These are phyloP conservation scores for Lentinus tigrinus DNA, from an alignment of 768 basidiomycete genomes.

Conservation along the genomic window DNA sequence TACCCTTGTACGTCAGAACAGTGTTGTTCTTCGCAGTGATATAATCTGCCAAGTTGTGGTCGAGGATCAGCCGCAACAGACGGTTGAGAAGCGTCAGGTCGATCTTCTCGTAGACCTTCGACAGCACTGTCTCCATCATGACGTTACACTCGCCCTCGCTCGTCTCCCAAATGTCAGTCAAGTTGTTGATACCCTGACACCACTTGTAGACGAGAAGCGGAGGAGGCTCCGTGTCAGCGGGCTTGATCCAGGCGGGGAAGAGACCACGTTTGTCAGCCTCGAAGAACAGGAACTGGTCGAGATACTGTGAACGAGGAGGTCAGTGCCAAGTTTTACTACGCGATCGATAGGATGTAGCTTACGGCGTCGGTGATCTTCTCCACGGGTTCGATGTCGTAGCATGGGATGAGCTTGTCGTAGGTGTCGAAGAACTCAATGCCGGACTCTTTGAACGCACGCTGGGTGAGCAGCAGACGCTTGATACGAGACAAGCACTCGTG, in stretches of 20 bases:
- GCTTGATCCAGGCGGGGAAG: slow-evolving; percentile 99
- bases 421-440: slow-evolving; percentile 98
- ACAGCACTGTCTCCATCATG: slow-evolving; percentile 97
- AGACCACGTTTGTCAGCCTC: slow-evolving; percentile 98
- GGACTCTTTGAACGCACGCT: slow-evolving; percentile 97
- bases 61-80: slow-evolving; percentile 91
- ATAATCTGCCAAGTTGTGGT: slow-evolving; percentile 98
- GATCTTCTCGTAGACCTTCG: slow-evolving; percentile 99
- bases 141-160: slow-evolving; percentile 97
- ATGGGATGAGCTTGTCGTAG: slow-evolving; percentile 97
- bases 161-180: slow-evolving; percentile 98
- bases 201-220: slow-evolving; percentile 98
- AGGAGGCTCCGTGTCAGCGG: slow-evolving; percentile 94
- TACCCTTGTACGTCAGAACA: slow-evolving; percentile 85
- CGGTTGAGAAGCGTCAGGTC: slow-evolving; percentile 95
- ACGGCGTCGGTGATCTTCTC: slow-evolving; percentile 99
- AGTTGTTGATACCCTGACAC: slow-evolving; percentile 99
- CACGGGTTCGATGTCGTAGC: slow-evolving; percentile 98
- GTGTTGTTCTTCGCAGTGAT: slow-evolving; percentile 99
- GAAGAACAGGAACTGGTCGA: slow-evolving; percentile 98
- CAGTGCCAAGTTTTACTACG: too few relatives aligned
- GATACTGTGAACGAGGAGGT: too few relatives aligned
- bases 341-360: too few relatives aligned
- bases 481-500: slow-evolving; percentile 99
- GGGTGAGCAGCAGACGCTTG: slow-evolving; percentile 94